phyloP scores from a whole-genome alignment of 345 rosid genomes.

The Geranium brycei region DNA sequence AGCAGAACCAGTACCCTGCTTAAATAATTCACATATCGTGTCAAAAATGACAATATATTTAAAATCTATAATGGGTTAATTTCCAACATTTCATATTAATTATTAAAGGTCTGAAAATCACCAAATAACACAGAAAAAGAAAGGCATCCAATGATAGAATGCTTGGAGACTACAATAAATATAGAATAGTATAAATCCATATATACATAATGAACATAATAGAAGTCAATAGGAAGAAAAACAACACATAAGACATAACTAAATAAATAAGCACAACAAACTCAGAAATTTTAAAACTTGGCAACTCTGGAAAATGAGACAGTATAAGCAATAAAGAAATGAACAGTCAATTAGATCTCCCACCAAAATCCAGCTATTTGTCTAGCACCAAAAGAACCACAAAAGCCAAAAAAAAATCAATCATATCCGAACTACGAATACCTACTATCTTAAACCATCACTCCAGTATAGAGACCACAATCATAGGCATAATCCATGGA shows the following conservation, averaged over 20 bases:
- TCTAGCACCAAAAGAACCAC: neutral
- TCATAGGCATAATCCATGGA: neutral
- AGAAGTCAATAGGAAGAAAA: neutral
- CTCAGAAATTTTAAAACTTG: neutral
- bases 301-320: neutral
- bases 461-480: neutral
- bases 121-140: too few relatives aligned
- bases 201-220: neutral
- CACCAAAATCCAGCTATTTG: neutral
- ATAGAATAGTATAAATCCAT: neutral
- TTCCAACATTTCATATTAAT: too few relatives aligned
- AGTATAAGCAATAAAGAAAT: neutral
- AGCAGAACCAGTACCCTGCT: constrained; percentile 88
- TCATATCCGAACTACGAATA: neutral
- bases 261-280: neutral
- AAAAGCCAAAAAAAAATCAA: neutral
- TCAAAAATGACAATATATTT: constrained; percentile 4
- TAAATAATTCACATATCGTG: constrained; percentile 3
- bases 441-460: neutral
- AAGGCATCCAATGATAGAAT: too few relatives aligned
- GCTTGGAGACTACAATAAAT: neutral
- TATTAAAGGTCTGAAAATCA: too few relatives aligned
- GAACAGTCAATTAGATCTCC: neutral
- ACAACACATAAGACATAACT: too few relatives aligned
- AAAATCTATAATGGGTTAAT: neutral